Evolutionary conservation across 495 filamentous ascomycete genomes (phyloP).

Genomic region (Immersiella caudata): DNA sequence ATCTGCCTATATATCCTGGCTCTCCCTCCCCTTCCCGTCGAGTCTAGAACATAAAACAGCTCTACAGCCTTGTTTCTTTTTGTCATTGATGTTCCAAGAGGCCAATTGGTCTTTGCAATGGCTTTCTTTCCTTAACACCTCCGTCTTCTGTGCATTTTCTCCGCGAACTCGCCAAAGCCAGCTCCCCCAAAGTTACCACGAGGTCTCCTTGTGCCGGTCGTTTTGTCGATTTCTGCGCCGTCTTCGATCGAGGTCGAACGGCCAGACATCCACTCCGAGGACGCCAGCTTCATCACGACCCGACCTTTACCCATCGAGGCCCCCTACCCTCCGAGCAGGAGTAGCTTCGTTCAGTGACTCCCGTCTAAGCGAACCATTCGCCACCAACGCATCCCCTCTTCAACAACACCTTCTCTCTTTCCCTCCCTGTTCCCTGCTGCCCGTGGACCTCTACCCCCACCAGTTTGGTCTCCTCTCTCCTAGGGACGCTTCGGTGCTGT

Average conservation of each 20-base stretch:
- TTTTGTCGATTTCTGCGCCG: slow-evolving; percentile 29
- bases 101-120: slow-evolving; percentile 43
- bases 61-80: slow-evolving; percentile 42
- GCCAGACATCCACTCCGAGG: slow-evolving; percentile 28
- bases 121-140: slow-evolving; percentile 46
- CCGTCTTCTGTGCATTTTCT: slow-evolving; percentile 27
- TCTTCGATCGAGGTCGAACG: slow-evolving; percentile 21
- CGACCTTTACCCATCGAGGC: not conserved
- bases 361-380: not conserved
- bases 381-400: not conserved
- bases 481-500: slow-evolving; percentile 29
- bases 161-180: slow-evolving; percentile 7
- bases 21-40: slow-evolving; percentile 36
- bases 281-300: slow-evolving; percentile 1
- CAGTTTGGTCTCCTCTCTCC: slow-evolving; percentile 2
- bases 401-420: slow-evolving; percentile 5
- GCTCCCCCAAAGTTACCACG: slow-evolving; percentile 26
- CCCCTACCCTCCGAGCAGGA: not conserved
- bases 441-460: slow-evolving; percentile 13
- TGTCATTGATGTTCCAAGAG: slow-evolving; percentile 38
- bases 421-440: slow-evolving; percentile 1
- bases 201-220: slow-evolving; percentile 38
- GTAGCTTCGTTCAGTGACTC: not conserved
- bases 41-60: slow-evolving; percentile 43
- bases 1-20: slow-evolving; percentile 50